Percentiles rank a stretch among this genome's conserved stretches.
phyloP scores from a whole-genome alignment of 2,329 filamentous ascomycete species.

The Corynespora cassiicola region DNA sequence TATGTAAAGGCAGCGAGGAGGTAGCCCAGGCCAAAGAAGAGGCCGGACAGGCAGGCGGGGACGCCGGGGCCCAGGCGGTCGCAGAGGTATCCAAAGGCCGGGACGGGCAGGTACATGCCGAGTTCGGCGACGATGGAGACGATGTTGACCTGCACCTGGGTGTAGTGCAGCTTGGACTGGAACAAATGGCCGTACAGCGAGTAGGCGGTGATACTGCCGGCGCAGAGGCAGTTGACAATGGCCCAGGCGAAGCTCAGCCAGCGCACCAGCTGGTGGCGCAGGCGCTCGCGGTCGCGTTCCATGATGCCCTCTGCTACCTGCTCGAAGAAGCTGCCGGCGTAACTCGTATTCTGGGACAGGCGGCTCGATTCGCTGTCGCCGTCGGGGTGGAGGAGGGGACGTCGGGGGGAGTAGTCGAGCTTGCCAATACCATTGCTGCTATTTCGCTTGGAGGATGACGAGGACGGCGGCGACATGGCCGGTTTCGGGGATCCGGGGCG shows the following conservation, averaged over 20 bases:
- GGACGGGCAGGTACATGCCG: conserved; percentile 90
- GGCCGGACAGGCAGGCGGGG: conserved; percentile 73
- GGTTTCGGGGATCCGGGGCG: conserved; percentile 20
- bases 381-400: conserved; percentile 49
- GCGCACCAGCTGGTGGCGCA: conserved; percentile 60
- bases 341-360: conserved; percentile 51
- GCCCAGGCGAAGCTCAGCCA: conserved; percentile 67
- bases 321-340: conserved; percentile 63
- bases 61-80: conserved; percentile 84
- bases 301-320: conserved; percentile 67
- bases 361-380: conserved; percentile 38
- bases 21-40: conserved; percentile 83
- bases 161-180: conserved; percentile 84
- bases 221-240: conserved; percentile 73
- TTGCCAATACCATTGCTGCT: conserved; percentile 53
- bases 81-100: conserved; percentile 87
- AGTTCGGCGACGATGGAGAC: conserved; percentile 87
- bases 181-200: conserved; percentile 93
- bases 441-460: conserved; percentile 38
- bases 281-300: conserved; percentile 61
- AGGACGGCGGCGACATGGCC: conserved; percentile 38
- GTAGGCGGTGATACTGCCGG: conserved; percentile 90
- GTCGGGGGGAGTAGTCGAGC: conserved; percentile 54
- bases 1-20: conserved; percentile 83
- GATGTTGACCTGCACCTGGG: conserved; percentile 89